phyloP scores from a whole-genome alignment of 2,329 filamentous ascomycete species.

The Talaromyces sp. region DNA sequence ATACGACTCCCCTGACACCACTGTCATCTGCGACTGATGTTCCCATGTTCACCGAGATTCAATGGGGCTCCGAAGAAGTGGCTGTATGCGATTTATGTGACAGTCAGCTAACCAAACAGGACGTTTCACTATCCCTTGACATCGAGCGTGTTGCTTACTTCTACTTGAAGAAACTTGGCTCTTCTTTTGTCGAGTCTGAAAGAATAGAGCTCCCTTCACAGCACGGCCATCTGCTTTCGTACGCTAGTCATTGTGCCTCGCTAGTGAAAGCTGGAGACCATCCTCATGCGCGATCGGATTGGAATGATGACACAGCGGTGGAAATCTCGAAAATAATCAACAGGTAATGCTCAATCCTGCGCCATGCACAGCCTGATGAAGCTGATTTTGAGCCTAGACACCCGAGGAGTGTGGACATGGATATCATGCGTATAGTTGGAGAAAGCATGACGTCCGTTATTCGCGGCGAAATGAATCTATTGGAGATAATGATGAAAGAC shows the following conservation, averaged over 20 bases:
- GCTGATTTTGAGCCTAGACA: slow-evolving; percentile 13
- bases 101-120: background rate
- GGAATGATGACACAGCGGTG: slow-evolving; percentile 13
- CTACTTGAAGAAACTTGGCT: slow-evolving; percentile 16
- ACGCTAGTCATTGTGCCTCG: slow-evolving; percentile 11
- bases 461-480: slow-evolving; percentile 36
- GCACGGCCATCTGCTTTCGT: slow-evolving; percentile 18
- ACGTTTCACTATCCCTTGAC: background rate
- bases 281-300: slow-evolving; percentile 13
- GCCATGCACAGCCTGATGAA: no score
- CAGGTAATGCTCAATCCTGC: background rate
- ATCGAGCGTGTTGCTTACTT: slow-evolving; percentile 24
- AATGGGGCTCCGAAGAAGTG: slow-evolving; percentile 20
- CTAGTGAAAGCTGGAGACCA: slow-evolving; percentile 14
- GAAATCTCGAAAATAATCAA: slow-evolving; percentile 11
- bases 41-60: slow-evolving; percentile 23
- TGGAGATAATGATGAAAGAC: slow-evolving; percentile 43
- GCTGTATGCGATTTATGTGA: background rate
- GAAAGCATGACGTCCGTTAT: slow-evolving; percentile 40
- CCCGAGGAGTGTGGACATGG: slow-evolving; percentile 12
- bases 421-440: slow-evolving; percentile 24
- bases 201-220: slow-evolving; percentile 2
- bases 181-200: background rate
- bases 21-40: slow-evolving; percentile 18
- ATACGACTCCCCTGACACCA: slow-evolving; percentile 22